phyloP scores from a whole-genome alignment of 306 rosid genomes.

The Cicer yamashitae region DNA sequence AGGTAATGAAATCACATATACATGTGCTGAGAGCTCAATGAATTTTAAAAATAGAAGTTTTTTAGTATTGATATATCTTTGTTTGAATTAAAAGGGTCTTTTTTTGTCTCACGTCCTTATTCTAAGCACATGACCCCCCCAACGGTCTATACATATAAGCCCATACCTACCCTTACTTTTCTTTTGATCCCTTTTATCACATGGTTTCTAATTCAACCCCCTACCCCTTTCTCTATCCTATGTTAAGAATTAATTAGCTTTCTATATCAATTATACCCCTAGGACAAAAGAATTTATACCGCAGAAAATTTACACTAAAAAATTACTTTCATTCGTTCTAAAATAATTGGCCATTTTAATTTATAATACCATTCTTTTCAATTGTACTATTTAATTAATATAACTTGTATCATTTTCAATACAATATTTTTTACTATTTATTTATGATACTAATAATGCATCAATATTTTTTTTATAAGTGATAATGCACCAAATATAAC shows the following conservation, averaged over 20 bases:
- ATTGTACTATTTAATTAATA: no score
- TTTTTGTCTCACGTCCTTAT: constrained; percentile 29
- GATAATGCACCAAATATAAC: no score
- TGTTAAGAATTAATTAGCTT: neutral
- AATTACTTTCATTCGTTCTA: no score
- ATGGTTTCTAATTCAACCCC: constrained; percentile 40
- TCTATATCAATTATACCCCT: constrained; percentile 25
- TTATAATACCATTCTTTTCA: no score
- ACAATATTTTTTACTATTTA: no score
- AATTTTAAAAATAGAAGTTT: constrained; percentile 29
- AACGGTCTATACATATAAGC: constrained; percentile 38
- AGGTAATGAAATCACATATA: constrained; percentile 47
- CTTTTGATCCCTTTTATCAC: constrained; percentile 49
- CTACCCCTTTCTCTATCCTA: constrained; percentile 24
- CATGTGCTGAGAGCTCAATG: constrained; percentile 40
- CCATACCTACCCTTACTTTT: constrained; percentile 36
- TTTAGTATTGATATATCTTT: constrained; percentile 9
- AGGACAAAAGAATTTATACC: constrained; percentile 28
- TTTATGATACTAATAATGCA: no score
- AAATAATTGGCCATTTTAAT: no score
- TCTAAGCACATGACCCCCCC: constrained; percentile 55
- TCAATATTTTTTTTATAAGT: no score
- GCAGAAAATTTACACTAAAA: no score
- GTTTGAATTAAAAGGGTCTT: constrained; percentile 26
- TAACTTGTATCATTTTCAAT: no score